Percentiles rank a stretch among this genome's conserved stretches.
phyloP scores from a whole-genome alignment of 2,329 filamentous ascomycete genomes.

The Raffaelea albimanens region DNA sequence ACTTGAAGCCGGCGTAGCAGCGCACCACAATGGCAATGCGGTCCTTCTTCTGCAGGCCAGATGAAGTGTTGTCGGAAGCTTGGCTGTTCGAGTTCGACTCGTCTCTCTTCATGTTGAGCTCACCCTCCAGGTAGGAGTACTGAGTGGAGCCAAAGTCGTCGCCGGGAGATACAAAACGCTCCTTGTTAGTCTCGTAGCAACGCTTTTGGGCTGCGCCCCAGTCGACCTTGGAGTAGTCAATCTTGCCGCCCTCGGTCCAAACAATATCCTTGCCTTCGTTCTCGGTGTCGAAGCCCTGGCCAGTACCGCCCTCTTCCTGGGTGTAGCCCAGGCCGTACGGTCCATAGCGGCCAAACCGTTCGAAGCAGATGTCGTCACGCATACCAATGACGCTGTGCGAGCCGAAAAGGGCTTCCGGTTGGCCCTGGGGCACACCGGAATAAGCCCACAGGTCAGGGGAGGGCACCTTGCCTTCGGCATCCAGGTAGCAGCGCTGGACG shows the following conservation, averaged over 20 bases:
- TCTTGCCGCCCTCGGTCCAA: conserved; percentile 44
- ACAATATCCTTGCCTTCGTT: conserved; percentile 53
- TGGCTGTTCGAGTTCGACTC: neutral
- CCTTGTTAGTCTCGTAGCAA: conserved; percentile 50
- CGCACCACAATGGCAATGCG: conserved; percentile 71
- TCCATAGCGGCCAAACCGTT: conserved; percentile 74
- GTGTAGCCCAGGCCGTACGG: conserved; percentile 83
- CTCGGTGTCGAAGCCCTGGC: conserved; percentile 65
- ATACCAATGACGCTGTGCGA: conserved; percentile 67
- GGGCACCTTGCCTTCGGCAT: conserved; percentile 44
- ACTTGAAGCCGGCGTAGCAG: conserved; percentile 70
- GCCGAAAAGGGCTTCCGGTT: conserved; percentile 69
- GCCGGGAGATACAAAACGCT: conserved; percentile 38
- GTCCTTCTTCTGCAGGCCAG: conserved; percentile 29
- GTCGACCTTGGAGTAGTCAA: conserved; percentile 45
- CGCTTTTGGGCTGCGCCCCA: conserved; percentile 45
- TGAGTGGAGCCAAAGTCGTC: conserved; percentile 1
- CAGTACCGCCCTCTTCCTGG: conserved; percentile 59
- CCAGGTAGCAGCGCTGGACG: conserved; percentile 54
- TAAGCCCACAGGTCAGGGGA: conserved; percentile 60
- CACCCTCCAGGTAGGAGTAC: neutral
- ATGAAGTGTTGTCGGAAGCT: neutral
- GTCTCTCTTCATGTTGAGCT: conserved; percentile 1
- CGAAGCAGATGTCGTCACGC: conserved; percentile 73
- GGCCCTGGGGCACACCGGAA: conserved; percentile 41